Evolutionary conservation across 345 rosid genomes (phyloP).

Genomic region (Eucalyptus coolabah): DNA sequence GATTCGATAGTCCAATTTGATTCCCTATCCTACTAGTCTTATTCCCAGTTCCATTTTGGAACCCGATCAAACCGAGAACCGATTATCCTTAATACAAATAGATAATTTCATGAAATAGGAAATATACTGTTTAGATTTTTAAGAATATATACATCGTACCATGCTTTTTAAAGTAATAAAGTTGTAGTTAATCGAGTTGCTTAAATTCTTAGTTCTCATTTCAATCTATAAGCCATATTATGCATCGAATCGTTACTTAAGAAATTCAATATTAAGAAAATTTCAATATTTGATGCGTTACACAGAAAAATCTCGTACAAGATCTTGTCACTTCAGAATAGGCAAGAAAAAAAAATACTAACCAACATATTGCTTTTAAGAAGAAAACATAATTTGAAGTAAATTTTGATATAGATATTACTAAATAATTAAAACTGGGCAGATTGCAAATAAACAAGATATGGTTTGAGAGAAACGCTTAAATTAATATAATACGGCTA

Average conservation of each 20-base stretch:
- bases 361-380: not conserved
- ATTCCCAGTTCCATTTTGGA: too few relatives aligned
- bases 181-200: not conserved
- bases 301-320: not conserved
- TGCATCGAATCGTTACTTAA: not conserved
- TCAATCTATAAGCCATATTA: not conserved
- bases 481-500: not conserved
- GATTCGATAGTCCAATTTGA: rapidly evolving
- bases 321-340: not conserved
- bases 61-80: rapidly evolving
- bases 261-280: not conserved
- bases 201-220: not conserved
- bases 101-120: not conserved
- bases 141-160: not conserved
- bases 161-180: not conserved
- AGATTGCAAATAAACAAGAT: not conserved
- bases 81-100: not conserved
- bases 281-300: not conserved
- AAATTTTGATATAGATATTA: not conserved
- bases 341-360: not conserved
- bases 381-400: not conserved
- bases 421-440: not conserved
- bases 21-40: rapidly evolving
- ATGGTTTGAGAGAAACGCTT: not conserved
- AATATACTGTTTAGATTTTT: not conserved